Evolutionary conservation across 2,329 filamentous ascomycete species (phyloP).

Genomic region (Pseudovirgaria hyperparasitica): DNA sequence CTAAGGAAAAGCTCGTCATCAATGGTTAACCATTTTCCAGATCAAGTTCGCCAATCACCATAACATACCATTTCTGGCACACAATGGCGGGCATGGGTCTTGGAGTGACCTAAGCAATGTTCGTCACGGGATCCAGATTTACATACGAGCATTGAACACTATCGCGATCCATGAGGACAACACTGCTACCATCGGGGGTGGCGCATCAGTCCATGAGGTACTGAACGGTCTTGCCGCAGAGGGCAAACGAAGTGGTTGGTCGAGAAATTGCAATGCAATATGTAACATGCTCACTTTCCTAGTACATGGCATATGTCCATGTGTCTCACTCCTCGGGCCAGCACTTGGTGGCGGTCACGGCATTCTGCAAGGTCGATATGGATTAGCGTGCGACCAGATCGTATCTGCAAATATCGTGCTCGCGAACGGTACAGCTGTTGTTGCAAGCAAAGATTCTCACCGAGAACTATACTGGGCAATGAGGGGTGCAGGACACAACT

Average conservation of each 20-base stretch:
- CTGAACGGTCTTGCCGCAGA: constrained; percentile 12
- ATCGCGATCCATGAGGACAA: constrained; percentile 16
- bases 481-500: constrained; percentile 1
- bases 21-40: constrained; percentile 1
- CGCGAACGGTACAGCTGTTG: constrained; percentile 1
- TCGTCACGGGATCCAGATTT: constrained; percentile 5
- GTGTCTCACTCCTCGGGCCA: too few relatives aligned
- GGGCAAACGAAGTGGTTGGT: constrained; percentile 14
- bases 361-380: constrained; percentile 7
- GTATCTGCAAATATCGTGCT: constrained; percentile 2
- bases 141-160: constrained; percentile 9
- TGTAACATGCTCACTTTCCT: constrained; percentile 2
- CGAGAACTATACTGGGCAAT: constrained; percentile 4
- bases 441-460: not conserved
- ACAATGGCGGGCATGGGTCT: constrained; percentile 3
- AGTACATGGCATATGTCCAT: constrained; percentile 5
- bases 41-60: constrained; percentile 4
- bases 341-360: constrained; percentile 9
- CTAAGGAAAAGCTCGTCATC: too few relatives aligned
- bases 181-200: constrained; percentile 19
- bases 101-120: constrained; percentile 1
- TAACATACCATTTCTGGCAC: constrained; percentile 3
- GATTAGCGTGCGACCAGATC: constrained; percentile 6
- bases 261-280: too few relatives aligned
- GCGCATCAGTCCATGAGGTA: constrained; percentile 15